These are phyloP conservation scores for Discostella stelligera DNA, from an alignment of 352 stramenopile genomes.

Conservation along the genomic window DNA sequence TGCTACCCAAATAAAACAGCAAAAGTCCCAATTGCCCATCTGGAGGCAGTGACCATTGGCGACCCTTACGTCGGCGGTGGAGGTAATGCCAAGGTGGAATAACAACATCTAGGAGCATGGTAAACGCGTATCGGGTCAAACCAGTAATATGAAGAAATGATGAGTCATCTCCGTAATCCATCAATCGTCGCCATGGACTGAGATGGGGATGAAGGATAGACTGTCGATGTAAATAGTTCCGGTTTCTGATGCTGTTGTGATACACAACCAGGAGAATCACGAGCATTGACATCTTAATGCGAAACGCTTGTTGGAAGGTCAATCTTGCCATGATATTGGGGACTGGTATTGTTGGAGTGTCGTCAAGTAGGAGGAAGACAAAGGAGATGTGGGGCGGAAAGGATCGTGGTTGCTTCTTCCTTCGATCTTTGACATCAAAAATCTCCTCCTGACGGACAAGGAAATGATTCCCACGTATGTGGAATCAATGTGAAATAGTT, in stretches of 20 bases:
- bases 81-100: neutral
- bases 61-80: neutral
- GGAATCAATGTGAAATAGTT: too few species aligned
- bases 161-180: neutral
- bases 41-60: conserved; percentile 1
- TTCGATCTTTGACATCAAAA: too few species aligned
- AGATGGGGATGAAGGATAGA: neutral
- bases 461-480: too few species aligned
- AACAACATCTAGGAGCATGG: conserved; percentile 10
- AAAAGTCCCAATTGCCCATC: conserved; percentile 9
- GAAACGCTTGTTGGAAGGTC: too few species aligned
- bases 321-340: too few species aligned
- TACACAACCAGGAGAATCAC: conserved; percentile 1
- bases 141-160: conserved; percentile 17
- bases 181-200: neutral
- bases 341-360: too few species aligned
- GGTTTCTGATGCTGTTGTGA: conserved; percentile 7
- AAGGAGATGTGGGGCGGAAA: too few species aligned
- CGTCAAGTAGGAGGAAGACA: too few species aligned
- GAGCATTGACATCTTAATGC: too few species aligned
- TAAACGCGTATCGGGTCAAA: conserved; percentile 2
- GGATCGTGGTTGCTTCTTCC: too few species aligned
- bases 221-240: neutral
- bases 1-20: conserved; percentile 10
- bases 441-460: too few species aligned